Percentiles rank a stretch among this genome's conserved stretches.
Conservation (phyloP, 768 basidiomycete species). For the Leccinum subtestaceum region DNA sequence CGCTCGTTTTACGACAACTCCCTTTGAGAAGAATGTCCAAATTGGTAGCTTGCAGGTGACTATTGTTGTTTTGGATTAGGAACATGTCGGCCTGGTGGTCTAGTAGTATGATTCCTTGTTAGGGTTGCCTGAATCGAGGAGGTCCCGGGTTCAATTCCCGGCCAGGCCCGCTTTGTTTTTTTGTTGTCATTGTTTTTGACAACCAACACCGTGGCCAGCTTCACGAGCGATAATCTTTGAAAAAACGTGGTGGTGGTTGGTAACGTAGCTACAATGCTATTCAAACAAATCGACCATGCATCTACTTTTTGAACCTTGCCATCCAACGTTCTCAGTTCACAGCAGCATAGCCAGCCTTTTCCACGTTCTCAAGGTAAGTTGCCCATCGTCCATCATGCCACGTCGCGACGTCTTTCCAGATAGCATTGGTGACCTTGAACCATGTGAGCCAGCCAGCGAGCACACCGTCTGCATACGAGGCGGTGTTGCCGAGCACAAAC, state of each 20-base stretch:
- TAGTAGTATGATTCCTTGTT: slow-evolving; percentile 57
- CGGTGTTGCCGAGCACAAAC: slow-evolving; percentile 34
- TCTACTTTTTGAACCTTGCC: background rate
- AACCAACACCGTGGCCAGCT: too few relatives aligned
- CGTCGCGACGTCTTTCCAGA: slow-evolving; percentile 33
- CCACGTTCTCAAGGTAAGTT: slow-evolving; percentile 29
- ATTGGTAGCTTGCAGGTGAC: background rate
- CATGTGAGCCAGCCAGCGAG: slow-evolving; percentile 36
- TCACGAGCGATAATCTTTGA: background rate
- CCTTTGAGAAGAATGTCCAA: slow-evolving; percentile 5
- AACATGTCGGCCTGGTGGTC: slow-evolving; percentile 43
- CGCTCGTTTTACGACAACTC: slow-evolving; percentile 7
- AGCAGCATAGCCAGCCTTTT: slow-evolving; percentile 30
- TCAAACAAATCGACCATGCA: background rate
- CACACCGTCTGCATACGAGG: slow-evolving; percentile 37
- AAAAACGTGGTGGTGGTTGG: background rate
- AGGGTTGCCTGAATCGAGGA: slow-evolving; percentile 47
- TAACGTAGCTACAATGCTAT: background rate
- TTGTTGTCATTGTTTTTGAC: too few relatives aligned
- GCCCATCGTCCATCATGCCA: slow-evolving; percentile 44
- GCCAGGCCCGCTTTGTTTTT: slow-evolving; percentile 39
- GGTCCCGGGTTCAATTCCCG: slow-evolving; percentile 62
- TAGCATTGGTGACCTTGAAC: slow-evolving; percentile 29
- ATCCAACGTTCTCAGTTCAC: slow-evolving; percentile 8
- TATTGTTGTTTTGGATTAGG: fast-evolving